phyloP scores from a whole-genome alignment of 2,329 filamentous ascomycete genomes.

The Diaporthe longicolla region DNA sequence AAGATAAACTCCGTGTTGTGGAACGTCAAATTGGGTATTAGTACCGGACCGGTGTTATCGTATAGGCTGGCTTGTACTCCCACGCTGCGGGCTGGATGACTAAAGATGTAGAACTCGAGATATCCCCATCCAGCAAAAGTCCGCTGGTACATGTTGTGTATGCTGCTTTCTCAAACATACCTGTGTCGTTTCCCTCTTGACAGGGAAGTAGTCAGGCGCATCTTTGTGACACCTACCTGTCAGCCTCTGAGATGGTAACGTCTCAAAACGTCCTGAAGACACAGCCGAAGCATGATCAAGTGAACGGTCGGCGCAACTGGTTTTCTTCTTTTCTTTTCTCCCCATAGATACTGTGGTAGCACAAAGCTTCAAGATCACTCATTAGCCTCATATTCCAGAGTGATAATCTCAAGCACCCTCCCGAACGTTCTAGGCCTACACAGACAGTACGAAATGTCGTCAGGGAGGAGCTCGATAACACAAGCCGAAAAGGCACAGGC shows the following conservation, averaged over 20 bases:
- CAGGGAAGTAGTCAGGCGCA: accelerated
- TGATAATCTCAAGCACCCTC: background rate
- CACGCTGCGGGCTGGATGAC: background rate
- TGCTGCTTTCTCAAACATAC: background rate
- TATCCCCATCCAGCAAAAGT: background rate
- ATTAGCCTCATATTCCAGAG: background rate
- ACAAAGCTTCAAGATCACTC: background rate
- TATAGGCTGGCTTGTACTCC: background rate
- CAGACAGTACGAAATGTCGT: background rate
- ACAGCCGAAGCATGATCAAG: background rate
- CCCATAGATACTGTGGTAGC: background rate
- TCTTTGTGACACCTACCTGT: background rate
- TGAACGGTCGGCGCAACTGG: background rate
- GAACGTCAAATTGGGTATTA: background rate
- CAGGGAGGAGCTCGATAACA: background rate
- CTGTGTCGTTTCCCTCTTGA: background rate
- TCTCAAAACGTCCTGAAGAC: background rate
- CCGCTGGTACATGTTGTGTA: background rate
- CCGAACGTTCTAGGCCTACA: no score
- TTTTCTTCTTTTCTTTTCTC: background rate
- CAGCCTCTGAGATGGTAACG: background rate
- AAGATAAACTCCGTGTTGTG: background rate
- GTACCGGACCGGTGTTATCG: background rate
- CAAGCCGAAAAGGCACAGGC: background rate
- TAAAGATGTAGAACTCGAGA: background rate